Percentiles rank a stretch among this genome's conserved stretches.
phyloP scores from a whole-genome alignment of 2,329 filamentous ascomycete genomes.

The Cercospora janseana region DNA sequence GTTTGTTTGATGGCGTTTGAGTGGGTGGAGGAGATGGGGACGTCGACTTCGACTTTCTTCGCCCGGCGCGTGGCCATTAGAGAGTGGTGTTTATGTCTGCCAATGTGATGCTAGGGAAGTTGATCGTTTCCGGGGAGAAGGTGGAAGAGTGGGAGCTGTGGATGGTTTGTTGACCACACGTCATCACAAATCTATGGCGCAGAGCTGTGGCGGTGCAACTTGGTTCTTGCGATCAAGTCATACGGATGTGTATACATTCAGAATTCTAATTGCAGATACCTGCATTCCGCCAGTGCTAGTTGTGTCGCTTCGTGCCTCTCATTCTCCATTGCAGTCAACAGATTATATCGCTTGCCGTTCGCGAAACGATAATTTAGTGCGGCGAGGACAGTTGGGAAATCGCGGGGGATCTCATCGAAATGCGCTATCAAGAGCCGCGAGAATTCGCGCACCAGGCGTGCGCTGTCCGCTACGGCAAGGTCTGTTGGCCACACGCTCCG shows the following conservation, averaged over 20 bases:
- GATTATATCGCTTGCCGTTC: slow-evolving; percentile 10
- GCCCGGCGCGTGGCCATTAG: slow-evolving; percentile 12
- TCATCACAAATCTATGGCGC: background rate
- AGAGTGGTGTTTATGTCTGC: background rate
- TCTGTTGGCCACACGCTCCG: slow-evolving; percentile 16
- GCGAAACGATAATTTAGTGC: slow-evolving; percentile 20
- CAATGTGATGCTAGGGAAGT: background rate
- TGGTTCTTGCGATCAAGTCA: no score
- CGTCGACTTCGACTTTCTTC: slow-evolving; percentile 11
- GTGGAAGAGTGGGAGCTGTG: no score
- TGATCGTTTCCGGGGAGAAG: no score
- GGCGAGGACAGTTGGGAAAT: slow-evolving; percentile 17
- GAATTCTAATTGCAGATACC: background rate
- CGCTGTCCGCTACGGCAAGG: slow-evolving; percentile 7
- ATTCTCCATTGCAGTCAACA: slow-evolving; percentile 8
- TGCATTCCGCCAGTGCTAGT: background rate
- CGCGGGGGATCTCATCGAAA: slow-evolving; percentile 21
- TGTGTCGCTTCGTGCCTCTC: background rate
- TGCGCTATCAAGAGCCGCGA: slow-evolving; percentile 18
- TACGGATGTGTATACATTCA: no score
- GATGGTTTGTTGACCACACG: slow-evolving; percentile 1
- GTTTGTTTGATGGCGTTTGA: background rate
- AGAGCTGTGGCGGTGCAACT: slow-evolving; percentile 1
- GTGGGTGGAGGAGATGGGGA: slow-evolving; percentile 8
- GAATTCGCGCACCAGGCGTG: slow-evolving; percentile 13